Percentiles rank a stretch among this genome's conserved stretches.
Conservation (phyloP, 192 early-diverging fungal genomes). For the Gonapodya prolifera region DNA sequence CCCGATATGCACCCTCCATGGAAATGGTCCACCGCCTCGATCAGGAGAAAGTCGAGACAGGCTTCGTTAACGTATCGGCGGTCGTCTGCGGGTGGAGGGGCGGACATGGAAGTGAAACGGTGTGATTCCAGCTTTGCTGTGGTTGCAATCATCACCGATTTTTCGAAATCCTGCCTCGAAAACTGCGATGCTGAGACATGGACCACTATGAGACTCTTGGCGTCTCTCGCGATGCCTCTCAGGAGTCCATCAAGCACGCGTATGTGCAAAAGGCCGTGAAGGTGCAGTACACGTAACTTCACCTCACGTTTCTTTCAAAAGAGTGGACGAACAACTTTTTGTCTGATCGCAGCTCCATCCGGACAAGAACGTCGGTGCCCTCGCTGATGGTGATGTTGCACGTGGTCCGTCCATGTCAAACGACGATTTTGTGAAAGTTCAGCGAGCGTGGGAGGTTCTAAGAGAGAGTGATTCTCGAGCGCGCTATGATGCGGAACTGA, state of each 20-base stretch:
- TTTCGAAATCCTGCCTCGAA: too few relatives aligned
- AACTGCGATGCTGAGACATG: not conserved
- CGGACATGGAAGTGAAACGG: not conserved
- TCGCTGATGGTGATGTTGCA: constrained; percentile 8
- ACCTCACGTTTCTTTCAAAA: not conserved
- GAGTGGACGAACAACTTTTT: not conserved
- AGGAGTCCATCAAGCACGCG: constrained; percentile 32
- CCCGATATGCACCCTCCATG: not conserved
- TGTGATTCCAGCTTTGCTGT: too few relatives aligned
- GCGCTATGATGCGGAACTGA: constrained; percentile 34
- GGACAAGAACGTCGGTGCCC: constrained; percentile 26
- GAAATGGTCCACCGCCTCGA: constrained; percentile 62
- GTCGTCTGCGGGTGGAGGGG: constrained; percentile 6
- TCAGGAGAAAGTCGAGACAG: constrained; percentile 56
- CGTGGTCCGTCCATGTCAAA: not conserved
- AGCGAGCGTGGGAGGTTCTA: constrained; percentile 43
- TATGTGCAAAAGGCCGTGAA: constrained; percentile 39
- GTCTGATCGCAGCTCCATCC: constrained; percentile 31
- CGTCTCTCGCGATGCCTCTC: constrained; percentile 25
- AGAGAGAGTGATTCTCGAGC: constrained; percentile 24
- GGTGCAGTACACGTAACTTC: constrained; percentile 14
- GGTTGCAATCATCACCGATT: too few relatives aligned
- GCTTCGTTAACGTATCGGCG: constrained; percentile 43
- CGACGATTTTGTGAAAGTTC: constrained; percentile 20
- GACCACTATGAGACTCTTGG: constrained; percentile 38